Base-by-base conservation (phyloP, 2,329 filamentous ascomycete genomes). In the Amesomyces nigricolor region DNA sequence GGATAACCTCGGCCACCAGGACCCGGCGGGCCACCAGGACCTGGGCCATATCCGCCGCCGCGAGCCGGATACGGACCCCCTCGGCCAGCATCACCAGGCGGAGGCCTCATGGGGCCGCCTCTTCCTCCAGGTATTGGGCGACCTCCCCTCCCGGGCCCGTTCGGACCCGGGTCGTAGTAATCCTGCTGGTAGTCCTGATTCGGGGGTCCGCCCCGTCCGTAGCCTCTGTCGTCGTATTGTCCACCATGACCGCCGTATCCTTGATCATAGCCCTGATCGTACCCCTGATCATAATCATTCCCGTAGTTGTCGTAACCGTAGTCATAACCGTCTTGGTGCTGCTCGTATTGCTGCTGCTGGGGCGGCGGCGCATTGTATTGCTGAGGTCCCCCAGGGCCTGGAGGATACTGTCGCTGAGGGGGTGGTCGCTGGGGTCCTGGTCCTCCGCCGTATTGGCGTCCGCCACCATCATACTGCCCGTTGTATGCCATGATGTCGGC, bases 401-500 rank as follows among this genome's bases (percentile, higher is more conserved):
- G 63, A 10, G 65, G 64, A 52, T 70, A 70, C 30, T 68, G 72
- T 53, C 62, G 68, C 64, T 72, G 73, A 10, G 69, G 72, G 7
- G 69, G 65, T 47, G 71, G 69, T 52, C 74, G 69, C 53, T 73
- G 74, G 44, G 72, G 71, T 50, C 72, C 74, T 32, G 71, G 73
- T 38, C 75, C 61, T 35, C 61, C 76, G 58, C 71, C 72, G 63
- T 80, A 79, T n/a, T 74, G 73, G 55, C 75, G 74, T 63, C 78
- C 73, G 51, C 72, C 66, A 39, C 56, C 70, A 54, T 71, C 71
- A 57, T 77, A 79, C 58, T 71, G 74, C 58, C 71, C 73, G 59
- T 79, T 74, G 64, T 80, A 80, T 45, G 78, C 75, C 79, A 82
- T 82, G 29, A 14, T 60, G 61, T 48, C 39, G 30, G 47, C 22